phyloP scores from a whole-genome alignment of 768 basidiomycete species.

The Leccinum olivaceopallidum region DNA sequence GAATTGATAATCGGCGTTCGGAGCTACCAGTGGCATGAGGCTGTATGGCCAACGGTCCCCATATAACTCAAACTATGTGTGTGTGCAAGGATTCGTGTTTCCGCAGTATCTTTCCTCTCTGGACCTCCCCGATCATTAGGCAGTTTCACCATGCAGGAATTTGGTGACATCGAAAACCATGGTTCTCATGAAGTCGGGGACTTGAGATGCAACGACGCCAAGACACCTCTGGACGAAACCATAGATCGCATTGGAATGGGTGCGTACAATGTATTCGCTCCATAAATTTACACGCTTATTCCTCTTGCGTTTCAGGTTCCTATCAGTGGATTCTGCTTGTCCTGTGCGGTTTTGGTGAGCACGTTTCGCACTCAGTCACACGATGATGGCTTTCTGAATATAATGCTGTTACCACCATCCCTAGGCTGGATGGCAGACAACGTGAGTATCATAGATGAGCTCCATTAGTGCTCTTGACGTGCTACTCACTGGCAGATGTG shows the following conservation, averaged over 20 bases:
- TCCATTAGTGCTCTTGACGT: slow-evolving; percentile 26
- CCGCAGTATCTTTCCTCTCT: not conserved
- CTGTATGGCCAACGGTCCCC: too few relatives aligned
- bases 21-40: too few relatives aligned
- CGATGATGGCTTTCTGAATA: not conserved
- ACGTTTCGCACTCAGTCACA: not conserved
- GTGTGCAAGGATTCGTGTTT: not conserved
- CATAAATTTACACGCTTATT: not conserved
- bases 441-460: slow-evolving; percentile 41
- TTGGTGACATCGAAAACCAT: slow-evolving; percentile 9
- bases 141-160: not conserved
- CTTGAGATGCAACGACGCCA: slow-evolving; percentile 36
- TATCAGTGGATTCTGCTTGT: slow-evolving; percentile 83
- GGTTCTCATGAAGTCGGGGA: slow-evolving; percentile 32
- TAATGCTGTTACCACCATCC: not conserved
- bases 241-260: slow-evolving; percentile 94
- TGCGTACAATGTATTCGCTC: slow-evolving; percentile 15
- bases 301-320: slow-evolving; percentile 41
- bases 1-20: too few relatives aligned
- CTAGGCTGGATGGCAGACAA: slow-evolving; percentile 94
- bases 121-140: not conserved
- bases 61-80: too few relatives aligned
- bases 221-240: slow-evolving; percentile 76
- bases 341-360: slow-evolving; percentile 88
- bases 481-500: slow-evolving; percentile 65